These are phyloP conservation scores for Zygosaccharomyces pseudobailii DNA, from an alignment of 1,139 yeast species.

Conservation along the genomic window DNA sequence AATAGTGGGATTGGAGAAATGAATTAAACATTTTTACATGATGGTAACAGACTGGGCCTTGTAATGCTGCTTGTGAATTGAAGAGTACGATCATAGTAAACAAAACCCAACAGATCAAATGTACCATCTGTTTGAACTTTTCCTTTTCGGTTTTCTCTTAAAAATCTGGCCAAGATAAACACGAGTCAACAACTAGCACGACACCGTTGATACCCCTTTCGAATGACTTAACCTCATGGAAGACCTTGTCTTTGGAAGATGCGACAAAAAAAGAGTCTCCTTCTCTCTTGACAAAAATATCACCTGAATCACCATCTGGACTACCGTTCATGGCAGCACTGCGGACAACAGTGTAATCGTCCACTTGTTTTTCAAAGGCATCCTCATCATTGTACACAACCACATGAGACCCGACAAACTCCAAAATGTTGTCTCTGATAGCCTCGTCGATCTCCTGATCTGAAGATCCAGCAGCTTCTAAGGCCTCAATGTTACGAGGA, in stretches of 20 bases:
- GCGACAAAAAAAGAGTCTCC: conserved; percentile 40
- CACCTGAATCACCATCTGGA: conserved; percentile 38
- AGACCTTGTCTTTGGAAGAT: conserved; percentile 36
- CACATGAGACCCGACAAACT: conserved; percentile 53
- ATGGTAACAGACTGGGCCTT: not conserved
- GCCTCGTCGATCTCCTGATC: conserved; percentile 43
- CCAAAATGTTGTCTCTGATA: conserved; percentile 43
- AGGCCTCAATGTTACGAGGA: conserved; percentile 43
- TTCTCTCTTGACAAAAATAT: conserved; percentile 41
- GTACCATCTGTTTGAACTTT: not conserved
- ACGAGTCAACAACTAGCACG: conserved; percentile 46
- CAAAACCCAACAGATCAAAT: not conserved
- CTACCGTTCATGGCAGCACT: conserved; percentile 20
- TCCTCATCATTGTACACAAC: conserved; percentile 32
- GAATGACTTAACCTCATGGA: conserved; percentile 40
- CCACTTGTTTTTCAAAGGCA: conserved; percentile 8
- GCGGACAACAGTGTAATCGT: conserved; percentile 26
- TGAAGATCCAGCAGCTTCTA: conserved; percentile 19
- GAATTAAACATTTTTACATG: not conserved
- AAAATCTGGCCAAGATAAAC: conserved; percentile 31
- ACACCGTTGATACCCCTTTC: conserved; percentile 56
- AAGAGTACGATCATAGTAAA: not conserved
- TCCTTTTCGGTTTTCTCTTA: not conserved
- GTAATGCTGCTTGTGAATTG: not conserved
- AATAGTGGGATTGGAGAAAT: not conserved